A percentile compares a stretch with the other conserved stretches of the same genome.
Conservation (phyloP, 2,329 filamentous ascomycete genomes). For the Elsinoe necatrix region DNA sequence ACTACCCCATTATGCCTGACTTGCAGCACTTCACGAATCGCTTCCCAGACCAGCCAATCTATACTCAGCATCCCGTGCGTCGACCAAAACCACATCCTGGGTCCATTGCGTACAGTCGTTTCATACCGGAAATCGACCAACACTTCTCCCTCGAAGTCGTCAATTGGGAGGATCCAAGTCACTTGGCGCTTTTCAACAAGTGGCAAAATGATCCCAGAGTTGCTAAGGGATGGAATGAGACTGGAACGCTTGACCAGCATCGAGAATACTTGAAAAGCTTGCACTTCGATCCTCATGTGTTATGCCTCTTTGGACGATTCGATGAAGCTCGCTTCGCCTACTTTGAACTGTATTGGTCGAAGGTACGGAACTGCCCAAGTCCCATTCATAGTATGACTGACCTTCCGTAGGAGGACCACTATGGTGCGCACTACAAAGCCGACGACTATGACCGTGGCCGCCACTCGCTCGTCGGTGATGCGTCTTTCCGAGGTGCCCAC, state of each 20-base stretch:
- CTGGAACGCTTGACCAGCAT: slow-evolving; percentile 66
- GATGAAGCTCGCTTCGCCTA: slow-evolving; percentile 65
- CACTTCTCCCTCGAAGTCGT: slow-evolving; percentile 70
- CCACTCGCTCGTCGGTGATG: slow-evolving; percentile 52
- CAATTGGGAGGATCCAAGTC: slow-evolving; percentile 55
- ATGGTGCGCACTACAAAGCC: slow-evolving; percentile 50
- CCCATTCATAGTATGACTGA: slow-evolving; percentile 4
- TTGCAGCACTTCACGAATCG: slow-evolving; percentile 41
- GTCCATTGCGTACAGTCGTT: slow-evolving; percentile 66
- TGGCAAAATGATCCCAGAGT: slow-evolving; percentile 83
- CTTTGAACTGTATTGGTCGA: slow-evolving; percentile 71
- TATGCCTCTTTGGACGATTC: slow-evolving; percentile 62
- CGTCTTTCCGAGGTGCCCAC: slow-evolving; percentile 46
- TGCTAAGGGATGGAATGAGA: slow-evolving; percentile 71
- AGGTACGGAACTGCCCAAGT: slow-evolving; percentile 40
- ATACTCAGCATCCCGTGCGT: slow-evolving; percentile 62
- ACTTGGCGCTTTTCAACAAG: slow-evolving; percentile 62
- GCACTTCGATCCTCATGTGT: slow-evolving; percentile 62
- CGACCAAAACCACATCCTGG: slow-evolving; percentile 63
- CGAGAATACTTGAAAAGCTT: slow-evolving; percentile 60
- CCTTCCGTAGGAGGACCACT: slow-evolving; percentile 46
- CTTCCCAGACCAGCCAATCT: slow-evolving; percentile 41
- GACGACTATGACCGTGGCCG: slow-evolving; percentile 51
- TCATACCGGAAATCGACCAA: slow-evolving; percentile 66
- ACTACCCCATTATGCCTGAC: slow-evolving; percentile 36